These are phyloP conservation scores for Dryas alaskensis DNA, from an alignment of 306 rosid species.

Conservation along the genomic window DNA sequence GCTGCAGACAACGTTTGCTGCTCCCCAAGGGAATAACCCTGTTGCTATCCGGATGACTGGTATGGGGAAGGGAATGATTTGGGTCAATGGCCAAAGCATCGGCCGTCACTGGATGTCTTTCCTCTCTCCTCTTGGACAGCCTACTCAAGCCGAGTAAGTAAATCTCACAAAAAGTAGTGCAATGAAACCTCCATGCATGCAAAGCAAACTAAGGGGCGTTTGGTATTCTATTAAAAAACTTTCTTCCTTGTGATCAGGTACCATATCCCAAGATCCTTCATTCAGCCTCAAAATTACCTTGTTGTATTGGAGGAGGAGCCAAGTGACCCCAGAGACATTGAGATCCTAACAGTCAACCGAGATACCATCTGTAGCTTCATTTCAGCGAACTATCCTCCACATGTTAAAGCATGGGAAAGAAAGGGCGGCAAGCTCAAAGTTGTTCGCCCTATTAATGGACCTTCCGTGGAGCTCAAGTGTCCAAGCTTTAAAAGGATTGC, in stretches of 20 bases:
- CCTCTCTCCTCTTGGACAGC: constrained; percentile 51
- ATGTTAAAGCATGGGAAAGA: constrained; percentile 54
- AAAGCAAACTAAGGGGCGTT: too few relatives aligned
- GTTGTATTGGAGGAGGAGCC: constrained; percentile 72
- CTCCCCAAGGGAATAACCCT: constrained; percentile 72
- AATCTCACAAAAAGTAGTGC: too few relatives aligned
- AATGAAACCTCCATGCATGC: too few relatives aligned
- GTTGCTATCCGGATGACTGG: constrained; percentile 70
- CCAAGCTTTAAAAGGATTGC: constrained; percentile 38
- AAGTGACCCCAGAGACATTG: constrained; percentile 37
- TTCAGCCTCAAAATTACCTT: constrained; percentile 53
- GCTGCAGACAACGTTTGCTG: constrained; percentile 56
- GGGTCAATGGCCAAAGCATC: constrained; percentile 71
- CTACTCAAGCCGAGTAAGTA: constrained; percentile 73
- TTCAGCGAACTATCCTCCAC: constrained; percentile 47
- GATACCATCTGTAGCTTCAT: constrained; percentile 65
- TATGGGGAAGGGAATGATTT: constrained; percentile 81
- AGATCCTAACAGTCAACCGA: constrained; percentile 56
- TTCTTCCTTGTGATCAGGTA: constrained; percentile 41
- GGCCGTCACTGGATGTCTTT: constrained; percentile 81
- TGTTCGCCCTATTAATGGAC: background rate
- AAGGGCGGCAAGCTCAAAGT: constrained; percentile 30
- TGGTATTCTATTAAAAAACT: too few relatives aligned
- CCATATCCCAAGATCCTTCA: constrained; percentile 74
- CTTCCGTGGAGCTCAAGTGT: constrained; percentile 50